Evolutionary conservation across 345 rosid species (phyloP), one percentile per base, ranked within the genome.

Genomic region (Pseudoturritis turrita): DNA sequence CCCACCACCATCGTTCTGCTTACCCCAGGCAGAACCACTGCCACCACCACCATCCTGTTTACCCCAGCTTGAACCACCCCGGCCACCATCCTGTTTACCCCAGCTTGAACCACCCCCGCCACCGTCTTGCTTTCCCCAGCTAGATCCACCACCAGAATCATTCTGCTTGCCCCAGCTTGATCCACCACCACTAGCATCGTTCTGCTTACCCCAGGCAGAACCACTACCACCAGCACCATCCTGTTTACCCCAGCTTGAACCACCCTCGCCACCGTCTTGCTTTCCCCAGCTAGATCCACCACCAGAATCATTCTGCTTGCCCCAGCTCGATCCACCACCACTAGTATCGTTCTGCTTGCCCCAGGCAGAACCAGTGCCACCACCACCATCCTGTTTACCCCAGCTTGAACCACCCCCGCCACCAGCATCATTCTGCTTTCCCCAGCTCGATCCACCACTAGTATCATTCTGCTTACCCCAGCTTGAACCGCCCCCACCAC

Each of bases 21-120:
- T 65, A 0, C 61, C 47, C 69, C 74, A 62, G 8, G 58, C 51
- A 1, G 74, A 80, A 69, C 83, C 70, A 21, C 79, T 58, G n/a
- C 77, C 44, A 37, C 60, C 40, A 29, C n/a, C 65, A 22, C 17
- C 47, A 1, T 55, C 8, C 5, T 63, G 29, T 39, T 59, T 56
- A 0, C 62, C 52, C 67, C 72, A 66, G 62, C 43, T 59, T 0
- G 78, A 56, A 9, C 51, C 51, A 2, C 33, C 62, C 0, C 37
- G 40, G 17, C 70, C 56, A 55, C 51, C 4, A 7, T 43, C 44
- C 56, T 65, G 61, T 28, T 77, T 26, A 3, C 68, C 77, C 75
- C 73, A 28, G 71, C 29, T 10, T 25, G 54, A 18, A 4, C 53
- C 60, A 35, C 70, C 41, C 10, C 40, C 45, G 10, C 39, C 71